Base-by-base conservation (phyloP, 2,329 filamentous ascomycete species). In the Alternaria infectoria region DNA sequence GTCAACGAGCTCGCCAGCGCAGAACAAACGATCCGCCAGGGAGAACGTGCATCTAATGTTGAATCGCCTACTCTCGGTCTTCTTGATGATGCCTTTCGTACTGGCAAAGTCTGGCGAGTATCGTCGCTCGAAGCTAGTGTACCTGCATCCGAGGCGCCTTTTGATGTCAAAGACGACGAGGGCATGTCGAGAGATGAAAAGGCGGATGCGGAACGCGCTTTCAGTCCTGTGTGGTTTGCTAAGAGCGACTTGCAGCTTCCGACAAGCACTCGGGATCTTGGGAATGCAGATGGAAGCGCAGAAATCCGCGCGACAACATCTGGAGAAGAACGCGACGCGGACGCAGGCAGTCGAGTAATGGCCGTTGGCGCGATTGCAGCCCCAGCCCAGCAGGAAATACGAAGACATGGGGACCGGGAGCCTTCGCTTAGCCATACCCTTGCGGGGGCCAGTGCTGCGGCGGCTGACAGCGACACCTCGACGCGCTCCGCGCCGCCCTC, bases 401-500 rank as follows among this genome's bases (percentile, higher is more conserved):
- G 64, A 59, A 50, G 46, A 19, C 55, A 59, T 52, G 62, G 60
- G 43, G 49, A 45, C 25, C 43, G 56, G 43, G 49, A 50, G 30
- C 43, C 40, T 56, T 61, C 57, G 64, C 64, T 61, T 57, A 64
- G 51, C 57, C 61, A 56, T 47, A 47, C 51, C 43, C 54, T 50
- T 54, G 64, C 58, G 55, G 61, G 59, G 59, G 51, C 51, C 57
- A 61, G 49, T 56, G 57, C 61, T 64, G 59, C 40, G 28, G 40
- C 54, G 45, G 54, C 26, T 56, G 54, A 58, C 55, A 57, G 32
- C 36, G 54, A 64, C 59, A 57, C 59, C 66, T 57, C 55, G 54
- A 61, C 61, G 50, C 63, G 71, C 47, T 66, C 67, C 17, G 58
- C 69, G 28, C 68, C 72, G 54, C 69, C 70, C 44, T 68, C 74